Evolutionary conservation across 1,284 basidiomycete species (phyloP).

Genomic region (Malassezia nana): DNA sequence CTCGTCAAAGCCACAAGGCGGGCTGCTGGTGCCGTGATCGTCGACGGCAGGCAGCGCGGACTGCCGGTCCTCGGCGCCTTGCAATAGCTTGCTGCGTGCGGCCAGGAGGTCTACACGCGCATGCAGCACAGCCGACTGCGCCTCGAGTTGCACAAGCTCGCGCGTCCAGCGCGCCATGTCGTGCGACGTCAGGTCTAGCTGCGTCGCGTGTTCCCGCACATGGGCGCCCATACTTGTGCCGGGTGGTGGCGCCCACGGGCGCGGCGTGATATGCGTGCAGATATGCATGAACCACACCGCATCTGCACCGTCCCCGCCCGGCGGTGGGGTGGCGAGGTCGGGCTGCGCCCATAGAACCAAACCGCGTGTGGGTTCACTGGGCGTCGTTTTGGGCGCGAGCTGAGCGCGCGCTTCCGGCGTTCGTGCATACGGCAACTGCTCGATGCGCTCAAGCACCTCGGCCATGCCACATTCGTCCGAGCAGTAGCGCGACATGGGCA

Average conservation of each 20-base stretch:
- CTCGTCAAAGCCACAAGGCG: conserved; percentile 24
- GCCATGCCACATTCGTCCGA: conserved; percentile 33
- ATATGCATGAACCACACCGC: conserved; percentile 2
- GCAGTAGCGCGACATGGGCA: conserved; percentile 33
- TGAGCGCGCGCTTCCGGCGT: background rate
- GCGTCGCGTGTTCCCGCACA: conserved; percentile 6
- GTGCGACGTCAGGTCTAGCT: background rate
- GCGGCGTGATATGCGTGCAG: background rate
- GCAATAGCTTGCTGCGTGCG: conserved; percentile 17
- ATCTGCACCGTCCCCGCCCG: background rate
- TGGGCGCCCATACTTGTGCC: conserved; percentile 6
- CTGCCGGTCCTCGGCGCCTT: conserved; percentile 22
- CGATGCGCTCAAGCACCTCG: conserved; percentile 16
- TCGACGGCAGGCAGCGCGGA: conserved; percentile 5
- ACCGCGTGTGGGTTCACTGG: background rate
- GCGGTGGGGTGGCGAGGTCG: background rate
- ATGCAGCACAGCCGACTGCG: background rate
- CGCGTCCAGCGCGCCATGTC: background rate
- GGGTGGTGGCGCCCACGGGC: background rate
- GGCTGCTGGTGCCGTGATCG: background rate
- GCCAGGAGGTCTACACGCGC: conserved; percentile 7
- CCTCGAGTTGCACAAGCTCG: background rate
- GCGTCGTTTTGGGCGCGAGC: background rate
- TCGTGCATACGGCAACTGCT: background rate
- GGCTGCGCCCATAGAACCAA: conserved; percentile 7